phyloP scores from a whole-genome alignment of 1,284 basidiomycete genomes.

The Coniophora puteana region DNA sequence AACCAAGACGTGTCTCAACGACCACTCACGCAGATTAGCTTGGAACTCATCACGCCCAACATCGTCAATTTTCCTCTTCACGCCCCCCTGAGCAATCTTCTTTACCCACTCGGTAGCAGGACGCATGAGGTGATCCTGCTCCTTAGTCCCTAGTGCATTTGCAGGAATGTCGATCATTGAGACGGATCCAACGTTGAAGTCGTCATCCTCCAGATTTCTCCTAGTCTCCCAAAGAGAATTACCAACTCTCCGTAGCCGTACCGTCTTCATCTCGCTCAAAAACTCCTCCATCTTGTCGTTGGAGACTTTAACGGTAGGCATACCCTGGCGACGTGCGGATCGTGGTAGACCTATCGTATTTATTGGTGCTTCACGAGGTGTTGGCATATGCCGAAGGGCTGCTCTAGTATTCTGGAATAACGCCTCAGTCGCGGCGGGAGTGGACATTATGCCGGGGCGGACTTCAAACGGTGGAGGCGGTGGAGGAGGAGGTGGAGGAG shows the following conservation, averaged over 20 bases:
- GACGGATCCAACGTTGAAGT: too few relatives aligned
- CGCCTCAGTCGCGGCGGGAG: conserved; percentile 29
- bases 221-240: conserved; percentile 23
- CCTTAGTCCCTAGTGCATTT: background rate
- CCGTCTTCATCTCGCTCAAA: conserved; percentile 72
- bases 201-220: too few relatives aligned
- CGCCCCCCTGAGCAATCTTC: conserved; percentile 11
- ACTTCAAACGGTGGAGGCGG: conserved; percentile 42
- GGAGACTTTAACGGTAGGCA: conserved; percentile 65
- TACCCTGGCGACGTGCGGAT: conserved; percentile 39
- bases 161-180: background rate
- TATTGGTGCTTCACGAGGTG: conserved; percentile 61
- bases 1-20: background rate
- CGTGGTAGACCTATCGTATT: conserved; percentile 32
- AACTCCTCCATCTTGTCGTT: conserved; percentile 80
- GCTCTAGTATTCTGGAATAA: conserved; percentile 59
- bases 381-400: conserved; percentile 52
- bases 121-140: too few relatives aligned
- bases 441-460: conserved; percentile 24
- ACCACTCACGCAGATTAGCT: conserved; percentile 13
- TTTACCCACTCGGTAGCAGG: too few relatives aligned
- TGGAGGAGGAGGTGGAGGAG: conserved; percentile 39
- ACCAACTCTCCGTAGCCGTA: conserved; percentile 53
- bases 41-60: conserved; percentile 12
- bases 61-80: conserved; percentile 23